phyloP scores from a whole-genome alignment of 495 filamentous ascomycete genomes.

The Trichoderma erinaceum region DNA sequence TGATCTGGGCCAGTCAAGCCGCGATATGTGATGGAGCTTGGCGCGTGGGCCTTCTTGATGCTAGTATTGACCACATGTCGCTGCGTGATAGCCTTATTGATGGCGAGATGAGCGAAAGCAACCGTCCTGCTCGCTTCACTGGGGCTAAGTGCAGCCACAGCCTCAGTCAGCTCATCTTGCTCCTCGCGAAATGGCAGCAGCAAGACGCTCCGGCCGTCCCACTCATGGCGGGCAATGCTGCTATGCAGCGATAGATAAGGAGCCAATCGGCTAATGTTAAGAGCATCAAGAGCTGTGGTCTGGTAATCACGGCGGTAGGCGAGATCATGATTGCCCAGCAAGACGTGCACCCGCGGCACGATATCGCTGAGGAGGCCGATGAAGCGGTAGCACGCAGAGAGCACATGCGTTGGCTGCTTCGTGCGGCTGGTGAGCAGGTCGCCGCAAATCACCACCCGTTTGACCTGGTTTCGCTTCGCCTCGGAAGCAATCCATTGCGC shows the following conservation, averaged over 20 bases:
- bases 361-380: slow-evolving; percentile 24
- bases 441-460: slow-evolving; percentile 29
- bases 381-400: slow-evolving; percentile 30
- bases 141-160: slow-evolving; percentile 22
- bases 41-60: slow-evolving; percentile 13
- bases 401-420: slow-evolving; percentile 28
- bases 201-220: slow-evolving; percentile 27
- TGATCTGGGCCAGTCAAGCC: slow-evolving; percentile 27
- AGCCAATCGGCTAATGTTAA: slow-evolving; percentile 25
- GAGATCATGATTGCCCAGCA: slow-evolving; percentile 33
- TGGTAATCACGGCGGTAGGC: slow-evolving; percentile 28
- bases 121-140: slow-evolving; percentile 24
- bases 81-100: slow-evolving; percentile 31
- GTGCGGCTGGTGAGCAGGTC: slow-evolving; percentile 31
- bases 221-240: slow-evolving; percentile 21
- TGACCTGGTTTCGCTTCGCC: slow-evolving; percentile 20
- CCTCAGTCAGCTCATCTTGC: slow-evolving; percentile 18
- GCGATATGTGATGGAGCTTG: slow-evolving; percentile 21
- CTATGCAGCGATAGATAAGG: slow-evolving; percentile 27
- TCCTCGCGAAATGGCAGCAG: slow-evolving; percentile 1
- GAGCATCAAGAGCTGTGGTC: slow-evolving; percentile 29
- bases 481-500: slow-evolving; percentile 29
- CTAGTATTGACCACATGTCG: slow-evolving; percentile 21
- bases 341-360: slow-evolving; percentile 29
- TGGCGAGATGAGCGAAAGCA: slow-evolving; percentile 30